Percentiles rank a stretch among this genome's conserved stretches.
Conservation (phyloP, 75 land plant genomes). For the Picea glauca region DNA sequence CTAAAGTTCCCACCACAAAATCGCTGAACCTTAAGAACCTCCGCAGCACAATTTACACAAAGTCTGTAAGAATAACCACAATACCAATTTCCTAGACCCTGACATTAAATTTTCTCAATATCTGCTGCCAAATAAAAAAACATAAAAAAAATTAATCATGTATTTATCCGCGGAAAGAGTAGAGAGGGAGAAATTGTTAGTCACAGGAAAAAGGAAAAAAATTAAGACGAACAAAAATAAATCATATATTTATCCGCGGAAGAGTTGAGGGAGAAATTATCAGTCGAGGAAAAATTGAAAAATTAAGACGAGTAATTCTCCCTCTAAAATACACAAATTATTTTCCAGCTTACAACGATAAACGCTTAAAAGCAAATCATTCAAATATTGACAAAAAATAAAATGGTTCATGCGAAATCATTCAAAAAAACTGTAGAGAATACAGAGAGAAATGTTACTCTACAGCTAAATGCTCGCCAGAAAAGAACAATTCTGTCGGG, state of each 20-base stretch:
- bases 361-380: too few relatives aligned
- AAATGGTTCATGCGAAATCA: too few relatives aligned
- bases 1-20: neutral
- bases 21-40: neutral
- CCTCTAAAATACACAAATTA: too few relatives aligned
- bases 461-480: too few relatives aligned
- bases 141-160: neutral
- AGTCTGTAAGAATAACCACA: neutral
- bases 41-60: neutral
- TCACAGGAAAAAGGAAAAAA: neutral
- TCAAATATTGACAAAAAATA: too few relatives aligned
- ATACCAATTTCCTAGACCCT: neutral
- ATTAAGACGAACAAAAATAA: neutral
- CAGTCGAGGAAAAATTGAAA: neutral
- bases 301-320: neutral
- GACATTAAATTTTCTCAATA: neutral
- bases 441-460: too few relatives aligned
- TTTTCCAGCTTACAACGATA: too few relatives aligned
- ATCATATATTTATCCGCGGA: neutral
- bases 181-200: neutral
- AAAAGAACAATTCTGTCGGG: too few relatives aligned
- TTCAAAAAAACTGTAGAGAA: too few relatives aligned
- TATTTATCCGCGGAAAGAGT: neutral
- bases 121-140: neutral
- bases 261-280: neutral